Evolutionary conservation across 192 early-diverging fungal species (phyloP), one percentile per base, ranked within the genome.

Genomic region (Phlyctochytrium arcticum): DNA sequence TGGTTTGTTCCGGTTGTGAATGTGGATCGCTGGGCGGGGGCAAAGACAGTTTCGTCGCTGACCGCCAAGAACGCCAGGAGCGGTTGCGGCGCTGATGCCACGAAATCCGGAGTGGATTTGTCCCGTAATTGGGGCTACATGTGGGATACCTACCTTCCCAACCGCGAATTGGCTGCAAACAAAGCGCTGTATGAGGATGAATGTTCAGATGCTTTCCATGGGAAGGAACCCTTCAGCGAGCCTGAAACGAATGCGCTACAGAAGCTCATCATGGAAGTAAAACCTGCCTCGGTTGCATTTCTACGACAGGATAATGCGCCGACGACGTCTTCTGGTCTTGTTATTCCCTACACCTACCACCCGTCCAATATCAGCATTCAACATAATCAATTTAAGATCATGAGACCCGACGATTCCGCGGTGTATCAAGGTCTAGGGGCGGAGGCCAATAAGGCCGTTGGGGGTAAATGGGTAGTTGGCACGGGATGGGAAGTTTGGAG

Each of bases 261-360:
- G 35, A 37, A 26, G 5, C 21, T 60, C 2, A 47, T 69, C 48
- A 31, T 15, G 23, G 33, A 7, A 3, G 15, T 27, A 17, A 60
- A 69, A 36, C 67, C 67, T 10, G 60, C 48, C 27, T 12, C 53
- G 3, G 51, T 27, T 9, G 26, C 54, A 4, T 69, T 69, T 33
- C 34, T 69, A n/a, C 67, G 50, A 3, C 58, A 60, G 30, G n/a
- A n/a, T n/a, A n/a, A n/a, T n/a, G n/a, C n/a, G n/a, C n/a, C n/a
- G n/a, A 33, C 48, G 6, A 23, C 15, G 7, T 0, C 57, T 10
- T 31, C 58, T 27, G 33, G 44, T 42, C 9, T 69, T 5, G 32
- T 69, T 49, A 47, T 69, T 26, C 67, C 67, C 9, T 69, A 69
- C 51, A 54, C 59, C 8, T 69, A 53, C 32, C 58, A 60, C 34